Evolutionary conservation across 176 grass and related monocot genomes (phyloP).

Genomic region (Zea mays): Zm-B73-REFERENCE-NAM-5.0 NC_050101.1:136963501-136964000

Average conservation of each 20-base stretch:
- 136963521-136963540: conserved; percentile 71
- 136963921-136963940: conserved; percentile 84
- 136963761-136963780: conserved; percentile 74
- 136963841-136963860: conserved; percentile 89
- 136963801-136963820: conserved; percentile 86
- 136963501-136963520: conserved; percentile 65
- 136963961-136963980: conserved; percentile 10
- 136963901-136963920: conserved; percentile 84
- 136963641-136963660: conserved; percentile 80
- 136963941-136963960: conserved; percentile 68
- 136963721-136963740: background rate
- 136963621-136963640: conserved; percentile 97
- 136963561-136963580: conserved; percentile 75
- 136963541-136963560: conserved; percentile 71
- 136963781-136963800: conserved; percentile 76
- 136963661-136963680: background rate
- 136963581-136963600: conserved; percentile 90
- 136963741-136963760: conserved; percentile 38
- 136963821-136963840: conserved; percentile 83
- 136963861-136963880: conserved; percentile 90
- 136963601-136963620: conserved; percentile 91
- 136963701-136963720: background rate
- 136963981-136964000: background rate
- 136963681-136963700: background rate
- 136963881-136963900: conserved; percentile 92